A percentile compares a stretch with the other conserved stretches of the same genome.
These are phyloP conservation scores for Tetrapisispora pingtungensis DNA, from an alignment of 805 yeast species.

Conservation along the genomic window DNA sequence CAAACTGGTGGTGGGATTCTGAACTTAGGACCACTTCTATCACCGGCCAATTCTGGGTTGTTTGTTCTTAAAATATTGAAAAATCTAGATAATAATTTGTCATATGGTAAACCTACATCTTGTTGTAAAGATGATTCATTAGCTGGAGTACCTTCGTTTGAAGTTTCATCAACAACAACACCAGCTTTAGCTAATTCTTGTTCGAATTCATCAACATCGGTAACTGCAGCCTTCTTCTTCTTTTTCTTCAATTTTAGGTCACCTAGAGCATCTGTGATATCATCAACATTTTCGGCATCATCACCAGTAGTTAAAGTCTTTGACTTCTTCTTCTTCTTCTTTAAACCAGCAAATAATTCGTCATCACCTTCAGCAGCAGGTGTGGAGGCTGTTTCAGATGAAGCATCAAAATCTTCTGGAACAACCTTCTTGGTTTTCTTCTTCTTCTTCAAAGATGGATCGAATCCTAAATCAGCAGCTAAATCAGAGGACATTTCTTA, in stretches of 20 bases:
- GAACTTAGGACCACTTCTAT: conserved; percentile 81
- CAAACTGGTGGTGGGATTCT: conserved; percentile 97
- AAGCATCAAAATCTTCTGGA: conserved; percentile 28
- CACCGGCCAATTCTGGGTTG: conserved; percentile 98
- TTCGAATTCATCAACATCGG: conserved; percentile 77
- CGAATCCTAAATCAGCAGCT: conserved; percentile 47
- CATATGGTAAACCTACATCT: conserved; percentile 61
- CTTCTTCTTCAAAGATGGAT: conserved; percentile 67
- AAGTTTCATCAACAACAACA: conserved; percentile 42
- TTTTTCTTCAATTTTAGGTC: conserved; percentile 69
- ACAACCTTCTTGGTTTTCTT: conserved; percentile 54
- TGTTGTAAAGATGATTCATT: conserved; percentile 29
- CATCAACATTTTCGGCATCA: conserved; percentile 34
- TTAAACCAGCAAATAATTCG: conserved; percentile 68
- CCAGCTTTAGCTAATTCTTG: conserved; percentile 87
- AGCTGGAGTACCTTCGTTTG: conserved; percentile 26
- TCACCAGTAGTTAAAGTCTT: conserved; percentile 30
- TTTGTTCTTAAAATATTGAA: conserved; percentile 78
- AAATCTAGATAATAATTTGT: conserved; percentile 70
- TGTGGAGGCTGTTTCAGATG: conserved; percentile 24
- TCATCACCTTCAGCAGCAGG: conserved; percentile 38
- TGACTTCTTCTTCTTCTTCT: conserved; percentile 77
- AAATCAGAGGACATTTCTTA: conserved; percentile 22
- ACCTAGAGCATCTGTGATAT: conserved; percentile 51
- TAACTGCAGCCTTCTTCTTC: conserved; percentile 62